phyloP scores from a whole-genome alignment of 192 early-diverging fungal genomes.

The Backusella sp. region DNA sequence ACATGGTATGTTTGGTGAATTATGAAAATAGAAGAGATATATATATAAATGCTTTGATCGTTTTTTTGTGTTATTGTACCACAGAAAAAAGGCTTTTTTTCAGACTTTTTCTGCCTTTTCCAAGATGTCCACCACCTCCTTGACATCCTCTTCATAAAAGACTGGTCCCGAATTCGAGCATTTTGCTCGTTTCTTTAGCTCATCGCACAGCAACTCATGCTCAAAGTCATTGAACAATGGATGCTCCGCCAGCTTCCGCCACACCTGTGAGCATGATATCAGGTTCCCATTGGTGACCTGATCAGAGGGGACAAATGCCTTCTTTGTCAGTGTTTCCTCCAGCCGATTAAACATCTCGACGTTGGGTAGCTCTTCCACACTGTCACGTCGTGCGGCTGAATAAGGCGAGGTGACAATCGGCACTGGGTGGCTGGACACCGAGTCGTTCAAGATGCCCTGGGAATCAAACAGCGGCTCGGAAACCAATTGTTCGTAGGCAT shows the following conservation, averaged over 20 bases:
- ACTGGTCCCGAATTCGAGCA: conserved; percentile 57
- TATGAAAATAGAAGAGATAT: neutral
- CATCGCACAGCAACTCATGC: conserved; percentile 42
- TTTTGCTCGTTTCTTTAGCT: conserved; percentile 52
- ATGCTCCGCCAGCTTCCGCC: conserved; percentile 50
- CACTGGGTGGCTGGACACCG: conserved; percentile 16
- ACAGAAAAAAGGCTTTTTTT: too few species aligned
- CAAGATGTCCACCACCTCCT: conserved; percentile 16
- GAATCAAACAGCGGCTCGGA: conserved; percentile 33
- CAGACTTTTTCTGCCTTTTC: neutral
- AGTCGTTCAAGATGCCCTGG: conserved; percentile 19
- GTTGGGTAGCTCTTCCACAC: neutral
- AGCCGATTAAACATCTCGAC: neutral
- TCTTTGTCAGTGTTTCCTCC: neutral
- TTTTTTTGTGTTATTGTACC: too few species aligned
- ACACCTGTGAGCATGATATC: conserved; percentile 44
- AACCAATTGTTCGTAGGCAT: conserved; percentile 27
- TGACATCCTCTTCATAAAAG: conserved; percentile 42
- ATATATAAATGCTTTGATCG: neutral
- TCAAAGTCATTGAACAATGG: conserved; percentile 56
- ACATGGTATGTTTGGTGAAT: neutral
- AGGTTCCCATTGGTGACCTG: conserved; percentile 7
- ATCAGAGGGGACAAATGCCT: neutral
- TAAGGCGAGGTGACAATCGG: conserved; percentile 23
- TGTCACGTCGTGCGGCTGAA: too few species aligned